phyloP scores from a whole-genome alignment of 2,329 filamentous ascomycete genomes.

The Venturia aucupariae region DNA sequence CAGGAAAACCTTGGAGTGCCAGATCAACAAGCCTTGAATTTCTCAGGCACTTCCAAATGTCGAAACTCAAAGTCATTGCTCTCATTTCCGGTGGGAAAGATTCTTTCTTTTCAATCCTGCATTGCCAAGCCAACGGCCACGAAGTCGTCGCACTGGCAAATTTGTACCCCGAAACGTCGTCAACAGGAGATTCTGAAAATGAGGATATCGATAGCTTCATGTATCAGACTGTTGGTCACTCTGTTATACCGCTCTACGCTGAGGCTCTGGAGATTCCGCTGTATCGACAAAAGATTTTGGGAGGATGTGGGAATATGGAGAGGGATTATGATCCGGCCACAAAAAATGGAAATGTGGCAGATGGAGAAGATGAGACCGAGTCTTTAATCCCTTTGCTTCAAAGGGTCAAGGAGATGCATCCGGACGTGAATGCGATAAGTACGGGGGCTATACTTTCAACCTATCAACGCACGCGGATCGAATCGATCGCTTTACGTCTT shows the following conservation, averaged over 20 bases:
- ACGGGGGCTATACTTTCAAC: slow-evolving; percentile 90
- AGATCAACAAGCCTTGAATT: neutral
- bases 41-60: neutral
- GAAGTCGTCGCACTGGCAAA: slow-evolving; percentile 82
- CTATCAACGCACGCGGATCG: slow-evolving; percentile 92
- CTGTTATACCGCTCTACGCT: slow-evolving; percentile 76
- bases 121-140: slow-evolving; percentile 82
- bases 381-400: slow-evolving; percentile 68
- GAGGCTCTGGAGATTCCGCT: slow-evolving; percentile 71
- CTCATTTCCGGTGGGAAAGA: slow-evolving; percentile 96
- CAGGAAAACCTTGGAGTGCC: neutral
- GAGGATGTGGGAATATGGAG: slow-evolving; percentile 58
- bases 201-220: slow-evolving; percentile 92
- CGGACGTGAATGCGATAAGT: slow-evolving; percentile 74
- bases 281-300: slow-evolving; percentile 69
- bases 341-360: neutral
- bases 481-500: slow-evolving; percentile 80
- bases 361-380: slow-evolving; percentile 68
- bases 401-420: slow-evolving; percentile 58
- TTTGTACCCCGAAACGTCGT: slow-evolving; percentile 54
- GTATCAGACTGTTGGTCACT: slow-evolving; percentile 96
- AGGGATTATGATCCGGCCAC: slow-evolving; percentile 53
- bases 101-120: slow-evolving; percentile 85
- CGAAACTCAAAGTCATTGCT: slow-evolving; percentile 57
- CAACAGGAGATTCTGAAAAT: slow-evolving; percentile 29